These are phyloP conservation scores for Termitomyces sp. DNA, from an alignment of 768 basidiomycete genomes.

Conservation along the genomic window DNA sequence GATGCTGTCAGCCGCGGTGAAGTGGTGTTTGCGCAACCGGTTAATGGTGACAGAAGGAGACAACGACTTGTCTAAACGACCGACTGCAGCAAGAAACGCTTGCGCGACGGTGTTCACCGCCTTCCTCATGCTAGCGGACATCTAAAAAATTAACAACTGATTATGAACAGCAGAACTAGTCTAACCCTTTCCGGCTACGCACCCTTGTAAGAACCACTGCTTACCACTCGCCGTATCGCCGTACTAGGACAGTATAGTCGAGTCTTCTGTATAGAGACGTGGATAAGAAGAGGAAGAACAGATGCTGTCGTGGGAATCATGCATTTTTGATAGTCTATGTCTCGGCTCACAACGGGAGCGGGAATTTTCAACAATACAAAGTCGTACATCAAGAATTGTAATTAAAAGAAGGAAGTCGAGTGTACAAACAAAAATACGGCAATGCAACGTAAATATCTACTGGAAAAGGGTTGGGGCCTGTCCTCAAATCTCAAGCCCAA, in stretches of 20 bases:
- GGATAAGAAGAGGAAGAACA: background rate
- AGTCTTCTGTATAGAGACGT: background rate
- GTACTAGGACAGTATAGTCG: background rate
- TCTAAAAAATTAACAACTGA: background rate
- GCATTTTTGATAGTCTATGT: constrained; percentile 1
- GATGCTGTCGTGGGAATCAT: background rate
- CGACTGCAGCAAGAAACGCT: constrained; percentile 57
- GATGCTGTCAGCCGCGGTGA: constrained; percentile 48
- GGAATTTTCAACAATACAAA: background rate
- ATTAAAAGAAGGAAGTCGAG: background rate
- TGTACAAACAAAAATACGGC: background rate
- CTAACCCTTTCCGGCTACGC: background rate
- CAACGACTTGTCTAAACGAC: constrained; percentile 71
- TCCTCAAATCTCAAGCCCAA: constrained; percentile 74
- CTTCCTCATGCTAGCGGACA: constrained; percentile 14
- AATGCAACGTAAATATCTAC: background rate
- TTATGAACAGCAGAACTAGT: background rate
- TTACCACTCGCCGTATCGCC: background rate
- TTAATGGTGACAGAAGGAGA: constrained; percentile 60
- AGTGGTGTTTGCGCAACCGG: constrained; percentile 52
- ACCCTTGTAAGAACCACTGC: background rate
- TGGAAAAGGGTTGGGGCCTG: background rate
- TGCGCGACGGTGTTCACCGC: constrained; percentile 20
- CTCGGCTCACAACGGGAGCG: background rate
- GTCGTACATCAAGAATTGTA: background rate